A percentile compares a stretch with the other conserved stretches of the same genome.
Conservation (phyloP, 345 rosid species). For the Brassica incana region DNA sequence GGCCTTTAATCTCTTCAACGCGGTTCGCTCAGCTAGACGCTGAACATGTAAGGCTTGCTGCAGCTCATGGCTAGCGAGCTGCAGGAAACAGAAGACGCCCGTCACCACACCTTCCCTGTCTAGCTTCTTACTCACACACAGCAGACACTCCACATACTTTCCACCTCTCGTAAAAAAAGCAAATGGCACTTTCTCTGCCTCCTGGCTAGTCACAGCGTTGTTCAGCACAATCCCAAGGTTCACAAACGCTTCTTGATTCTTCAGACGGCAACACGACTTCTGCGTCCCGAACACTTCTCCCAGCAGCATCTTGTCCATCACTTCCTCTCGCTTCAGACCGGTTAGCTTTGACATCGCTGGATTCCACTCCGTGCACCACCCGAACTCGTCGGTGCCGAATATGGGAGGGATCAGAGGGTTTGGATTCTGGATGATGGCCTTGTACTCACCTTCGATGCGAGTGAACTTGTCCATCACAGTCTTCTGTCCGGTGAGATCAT, state of each 20-base stretch:
- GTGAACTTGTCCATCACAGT: slow-evolving; percentile 94
- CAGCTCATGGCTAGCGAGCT: slow-evolving; percentile 89
- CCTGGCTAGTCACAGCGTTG: slow-evolving; percentile 69
- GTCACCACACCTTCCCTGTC: slow-evolving; percentile 71
- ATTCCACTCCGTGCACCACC: slow-evolving; percentile 99
- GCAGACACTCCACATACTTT: slow-evolving; percentile 74
- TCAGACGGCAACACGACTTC: slow-evolving; percentile 71
- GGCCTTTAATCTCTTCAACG: slow-evolving; percentile 68
- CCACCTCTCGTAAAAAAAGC: slow-evolving; percentile 72
- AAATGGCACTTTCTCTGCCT: slow-evolving; percentile 74
- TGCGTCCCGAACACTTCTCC: slow-evolving; percentile 87
- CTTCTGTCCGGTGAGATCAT: slow-evolving; percentile 90
- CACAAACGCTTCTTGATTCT: slow-evolving; percentile 79
- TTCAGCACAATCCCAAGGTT: slow-evolving; percentile 77
- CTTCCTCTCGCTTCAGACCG: slow-evolving; percentile 83
- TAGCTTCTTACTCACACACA: slow-evolving; percentile 80
- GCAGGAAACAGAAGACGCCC: slow-evolving; percentile 93
- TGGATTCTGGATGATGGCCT: slow-evolving; percentile 86
- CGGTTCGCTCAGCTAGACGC: slow-evolving; percentile 76
- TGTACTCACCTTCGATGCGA: slow-evolving; percentile 92
- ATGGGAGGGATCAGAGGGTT: slow-evolving; percentile 94
- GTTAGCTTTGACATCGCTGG: slow-evolving; percentile 81
- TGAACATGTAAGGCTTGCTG: slow-evolving; percentile 92
- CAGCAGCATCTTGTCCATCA: slow-evolving; percentile 77
- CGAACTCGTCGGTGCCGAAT: slow-evolving; percentile 85